A percentile compares a stretch with the other conserved stretches of the same genome.
Conservation (phyloP, 164 flowering plant genomes). For the Macadamia tetraphylla region DNA sequence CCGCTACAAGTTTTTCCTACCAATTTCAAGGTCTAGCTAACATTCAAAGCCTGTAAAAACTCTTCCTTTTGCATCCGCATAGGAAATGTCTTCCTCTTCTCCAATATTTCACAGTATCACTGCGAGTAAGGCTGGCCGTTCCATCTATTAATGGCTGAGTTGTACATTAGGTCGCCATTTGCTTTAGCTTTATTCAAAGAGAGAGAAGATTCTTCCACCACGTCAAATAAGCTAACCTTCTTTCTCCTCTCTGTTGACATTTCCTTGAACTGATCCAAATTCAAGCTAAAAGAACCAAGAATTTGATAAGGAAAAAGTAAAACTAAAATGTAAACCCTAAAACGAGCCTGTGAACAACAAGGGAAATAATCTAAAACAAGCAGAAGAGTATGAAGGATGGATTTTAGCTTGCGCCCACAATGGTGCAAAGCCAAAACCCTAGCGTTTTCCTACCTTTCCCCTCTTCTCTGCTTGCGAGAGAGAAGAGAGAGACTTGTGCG, state of each 20-base stretch:
- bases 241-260: slow-evolving; percentile 94
- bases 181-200: slow-evolving; percentile 37
- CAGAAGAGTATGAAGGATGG: too few relatives aligned
- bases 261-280: not conserved
- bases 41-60: slow-evolving; percentile 54
- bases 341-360: not conserved
- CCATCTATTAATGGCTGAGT: slow-evolving; percentile 43
- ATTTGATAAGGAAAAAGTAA: too few relatives aligned
- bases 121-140: slow-evolving; percentile 67
- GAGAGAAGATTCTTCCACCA: slow-evolving; percentile 67
- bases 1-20: slow-evolving; percentile 83
- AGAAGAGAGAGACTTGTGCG: too few relatives aligned
- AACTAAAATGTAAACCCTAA: not conserved
- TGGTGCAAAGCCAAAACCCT: too few relatives aligned
- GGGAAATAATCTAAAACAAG: too few relatives aligned
- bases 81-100: slow-evolving; percentile 83
- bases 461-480: too few relatives aligned
- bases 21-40: slow-evolving; percentile 60
- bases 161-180: slow-evolving; percentile 30
- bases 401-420: too few relatives aligned
- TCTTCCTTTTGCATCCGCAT: slow-evolving; percentile 97
- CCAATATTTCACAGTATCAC: slow-evolving; percentile 73
- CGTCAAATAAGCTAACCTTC: slow-evolving; percentile 93
- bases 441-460: too few relatives aligned
- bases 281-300: too few relatives aligned